Percentiles rank a stretch among this genome's conserved stretches.
Evolutionary conservation across 257 asterid species (phyloP).

Genomic region (Lycium ferocissimum): DNA sequence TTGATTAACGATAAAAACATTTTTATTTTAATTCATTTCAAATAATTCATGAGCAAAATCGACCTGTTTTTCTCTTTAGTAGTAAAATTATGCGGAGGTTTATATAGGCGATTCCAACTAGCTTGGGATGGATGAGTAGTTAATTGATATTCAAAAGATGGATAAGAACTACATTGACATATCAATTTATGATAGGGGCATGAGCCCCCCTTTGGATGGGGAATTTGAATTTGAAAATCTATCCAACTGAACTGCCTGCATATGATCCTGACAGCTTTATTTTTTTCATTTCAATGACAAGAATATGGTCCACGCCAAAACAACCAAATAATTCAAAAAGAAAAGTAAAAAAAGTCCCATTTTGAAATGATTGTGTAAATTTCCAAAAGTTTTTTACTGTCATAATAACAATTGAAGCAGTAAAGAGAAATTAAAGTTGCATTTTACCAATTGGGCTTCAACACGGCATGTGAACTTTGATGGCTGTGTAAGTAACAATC

Average conservation of each 20-base stretch:
- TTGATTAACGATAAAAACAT: too few relatives aligned
- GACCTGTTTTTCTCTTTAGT: too few relatives aligned
- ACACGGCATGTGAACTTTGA: slow-evolving; percentile 14
- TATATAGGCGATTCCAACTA: too few relatives aligned
- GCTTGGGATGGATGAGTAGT: too few relatives aligned
- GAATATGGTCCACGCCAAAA: not conserved
- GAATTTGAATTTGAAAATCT: not conserved
- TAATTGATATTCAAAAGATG: too few relatives aligned
- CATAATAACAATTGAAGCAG: not conserved
- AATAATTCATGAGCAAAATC: too few relatives aligned
- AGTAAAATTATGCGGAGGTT: too few relatives aligned
- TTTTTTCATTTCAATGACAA: not conserved
- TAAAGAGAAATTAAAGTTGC: not conserved
- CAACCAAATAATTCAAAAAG: not conserved
- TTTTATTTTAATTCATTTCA: too few relatives aligned
- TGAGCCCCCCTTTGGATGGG: not conserved
- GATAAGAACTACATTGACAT: not conserved
- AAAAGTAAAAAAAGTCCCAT: too few relatives aligned
- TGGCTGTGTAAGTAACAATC: not conserved
- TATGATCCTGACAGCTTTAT: not conserved
- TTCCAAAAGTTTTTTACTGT: too few relatives aligned
- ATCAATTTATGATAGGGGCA: not conserved
- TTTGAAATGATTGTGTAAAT: too few relatives aligned
- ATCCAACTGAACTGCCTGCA: not conserved
- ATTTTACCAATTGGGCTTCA: not conserved